Evolutionary conservation across 1,139 yeast genomes (phyloP).

Genomic region (Suhomyces bribrorum): DNA sequence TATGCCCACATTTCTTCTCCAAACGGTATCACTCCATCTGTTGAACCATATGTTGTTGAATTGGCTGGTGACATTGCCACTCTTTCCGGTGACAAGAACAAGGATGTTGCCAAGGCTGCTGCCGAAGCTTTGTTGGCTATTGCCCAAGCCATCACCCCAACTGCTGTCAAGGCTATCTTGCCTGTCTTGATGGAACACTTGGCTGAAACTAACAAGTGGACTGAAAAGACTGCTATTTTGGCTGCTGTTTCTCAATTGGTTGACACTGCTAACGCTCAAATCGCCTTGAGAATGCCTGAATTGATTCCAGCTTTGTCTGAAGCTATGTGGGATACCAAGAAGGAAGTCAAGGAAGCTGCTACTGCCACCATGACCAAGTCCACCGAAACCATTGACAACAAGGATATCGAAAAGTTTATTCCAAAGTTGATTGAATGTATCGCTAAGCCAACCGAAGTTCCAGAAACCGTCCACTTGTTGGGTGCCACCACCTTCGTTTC

Average conservation of each 20-base stretch:
- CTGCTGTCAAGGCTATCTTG: constrained; percentile 85
- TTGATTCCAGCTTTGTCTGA: constrained; percentile 97
- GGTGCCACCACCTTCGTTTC: constrained; percentile 99
- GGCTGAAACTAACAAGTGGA: constrained; percentile 87
- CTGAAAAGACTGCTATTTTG: constrained; percentile 92
- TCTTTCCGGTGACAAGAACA: constrained; percentile 89
- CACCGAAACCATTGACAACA: constrained; percentile 97
- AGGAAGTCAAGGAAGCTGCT: constrained; percentile 96
- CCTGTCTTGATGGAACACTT: constrained; percentile 77
- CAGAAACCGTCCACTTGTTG: constrained; percentile 97
- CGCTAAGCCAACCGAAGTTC: constrained; percentile 94
- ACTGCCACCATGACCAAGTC: constrained; percentile 93
- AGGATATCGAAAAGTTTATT: constrained; percentile 98
- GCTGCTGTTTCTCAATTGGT: constrained; percentile 84
- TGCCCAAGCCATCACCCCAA: constrained; percentile 84
- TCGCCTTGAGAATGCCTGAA: constrained; percentile 99
- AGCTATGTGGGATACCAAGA: constrained; percentile 99
- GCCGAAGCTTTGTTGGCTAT: constrained; percentile 72
- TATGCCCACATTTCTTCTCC: constrained; percentile 81
- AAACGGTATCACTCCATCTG: constrained; percentile 81
- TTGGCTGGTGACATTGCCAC: constrained; percentile 69
- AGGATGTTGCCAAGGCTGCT: constrained; percentile 68
- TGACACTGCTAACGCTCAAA: constrained; percentile 92
- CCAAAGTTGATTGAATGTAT: constrained; percentile 97
- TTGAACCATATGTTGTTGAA: constrained; percentile 90